Percentiles rank a stretch among this genome's conserved stretches.
Conservation (phyloP, 768 basidiomycete genomes). For the Lactifluus volemus region DNA sequence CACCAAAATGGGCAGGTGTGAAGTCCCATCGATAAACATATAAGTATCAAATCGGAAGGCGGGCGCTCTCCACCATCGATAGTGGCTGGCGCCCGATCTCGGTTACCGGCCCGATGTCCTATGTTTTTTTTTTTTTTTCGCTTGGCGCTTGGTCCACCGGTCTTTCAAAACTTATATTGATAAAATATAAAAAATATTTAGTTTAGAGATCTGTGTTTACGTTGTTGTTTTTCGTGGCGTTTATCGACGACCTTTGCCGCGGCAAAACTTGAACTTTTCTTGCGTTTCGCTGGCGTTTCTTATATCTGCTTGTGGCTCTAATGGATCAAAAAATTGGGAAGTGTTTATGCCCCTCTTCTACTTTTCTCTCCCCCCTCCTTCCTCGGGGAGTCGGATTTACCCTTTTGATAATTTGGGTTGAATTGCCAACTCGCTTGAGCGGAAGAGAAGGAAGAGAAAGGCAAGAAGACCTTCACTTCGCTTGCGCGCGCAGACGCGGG, state of each 20-base stretch:
- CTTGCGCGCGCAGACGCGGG: too few species aligned
- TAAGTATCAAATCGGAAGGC: background rate
- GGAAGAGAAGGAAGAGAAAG: too few species aligned
- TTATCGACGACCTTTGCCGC: background rate
- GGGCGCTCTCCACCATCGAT: background rate
- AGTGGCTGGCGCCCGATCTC: slow-evolving; percentile 8
- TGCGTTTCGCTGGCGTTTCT: too few species aligned
- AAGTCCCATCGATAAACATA: slow-evolving; percentile 6
- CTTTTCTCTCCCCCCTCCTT: too few species aligned
- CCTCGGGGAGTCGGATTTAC: too few species aligned
- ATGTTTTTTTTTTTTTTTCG: background rate
- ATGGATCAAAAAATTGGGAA: too few species aligned
- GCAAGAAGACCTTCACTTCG: too few species aligned
- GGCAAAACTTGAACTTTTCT: background rate
- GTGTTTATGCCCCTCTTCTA: too few species aligned
- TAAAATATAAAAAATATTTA: background rate
- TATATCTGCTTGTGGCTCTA: too few species aligned
- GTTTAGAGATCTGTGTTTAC: background rate
- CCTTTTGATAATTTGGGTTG: too few species aligned
- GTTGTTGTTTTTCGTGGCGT: too few species aligned
- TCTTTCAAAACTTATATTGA: background rate
- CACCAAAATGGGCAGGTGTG: background rate
- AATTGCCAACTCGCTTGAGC: too few species aligned
- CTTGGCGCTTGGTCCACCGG: background rate
- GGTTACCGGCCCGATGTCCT: background rate